Evolutionary conservation across 2,329 filamentous ascomycete genomes (phyloP), one percentile per base, ranked within the genome.

Genomic region (Dothiorella sarmentorum): DNA sequence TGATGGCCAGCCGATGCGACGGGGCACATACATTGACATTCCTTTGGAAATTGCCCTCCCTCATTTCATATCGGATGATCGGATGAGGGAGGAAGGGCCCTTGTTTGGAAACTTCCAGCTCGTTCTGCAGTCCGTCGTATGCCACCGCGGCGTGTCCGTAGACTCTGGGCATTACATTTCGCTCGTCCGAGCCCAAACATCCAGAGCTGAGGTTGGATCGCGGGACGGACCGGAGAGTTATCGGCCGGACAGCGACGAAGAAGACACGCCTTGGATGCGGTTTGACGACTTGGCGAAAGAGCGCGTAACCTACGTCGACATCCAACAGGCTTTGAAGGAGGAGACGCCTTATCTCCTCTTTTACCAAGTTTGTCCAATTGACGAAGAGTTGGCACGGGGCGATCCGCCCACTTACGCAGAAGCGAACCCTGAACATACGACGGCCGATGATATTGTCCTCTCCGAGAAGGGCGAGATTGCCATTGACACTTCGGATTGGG

Each of bases 281-380:
- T 97, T 96, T 66, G 94, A 99, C 69, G 94, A 99, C 70, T 78
- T 97, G n/a, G 77, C 84, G 0, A 78, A 82, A 33, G 81, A 86
- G 58, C 84, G 93, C 24, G 88, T 97, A 3, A 81, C 80, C 0
- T 81, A 88, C 57, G 86, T 97, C 49, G 85, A 95, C 66, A 88
- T 97, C 62, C 86, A 89, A 61, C 76, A 87, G 64, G 87, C 90
- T 0, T 76, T 97, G 51, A 87, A 85, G 64, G 82, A 88, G n/a
- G 92, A 97, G 71, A 95, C 91, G 71, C 93, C 94, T 0, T 97
- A 97, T 70, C 82, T 97, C 6, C 79, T 99, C 0, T 97, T 97
- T 73, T 99, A 97, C 68, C 93, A 97, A 71, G 90, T 97, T 38
- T 83, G 95, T 27, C 92, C 93, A 0, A 91, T 95, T 67, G 84